These are phyloP conservation scores for Mrakia frigida DNA, from an alignment of 768 basidiomycete species.

Conservation along the genomic window DNA sequence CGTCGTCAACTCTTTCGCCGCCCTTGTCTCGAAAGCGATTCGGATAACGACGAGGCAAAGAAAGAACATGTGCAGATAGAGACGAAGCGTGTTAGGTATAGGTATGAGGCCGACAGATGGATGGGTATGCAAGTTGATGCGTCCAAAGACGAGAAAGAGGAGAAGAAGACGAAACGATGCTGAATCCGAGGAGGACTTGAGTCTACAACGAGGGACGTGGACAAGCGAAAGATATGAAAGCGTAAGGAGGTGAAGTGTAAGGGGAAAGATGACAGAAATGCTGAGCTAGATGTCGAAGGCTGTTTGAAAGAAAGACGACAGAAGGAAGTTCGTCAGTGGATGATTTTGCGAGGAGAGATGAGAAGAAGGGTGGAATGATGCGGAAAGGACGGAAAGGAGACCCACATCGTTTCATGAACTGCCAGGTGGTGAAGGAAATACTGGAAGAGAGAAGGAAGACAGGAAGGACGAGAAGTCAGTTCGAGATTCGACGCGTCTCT, in stretches of 20 bases:
- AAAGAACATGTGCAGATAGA: too few relatives aligned
- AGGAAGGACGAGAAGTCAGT: not conserved
- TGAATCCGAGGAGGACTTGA: too few relatives aligned
- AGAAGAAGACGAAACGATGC: too few relatives aligned
- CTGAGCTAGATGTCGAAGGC: constrained; percentile 20
- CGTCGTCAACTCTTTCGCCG: too few relatives aligned
- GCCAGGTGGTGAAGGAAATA: constrained; percentile 33
- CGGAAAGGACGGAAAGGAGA: too few relatives aligned
- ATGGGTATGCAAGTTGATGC: too few relatives aligned
- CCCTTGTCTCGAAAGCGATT: too few relatives aligned
- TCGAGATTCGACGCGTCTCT: not conserved
- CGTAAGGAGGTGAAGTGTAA: not conserved
- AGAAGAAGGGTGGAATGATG: constrained; percentile 63
- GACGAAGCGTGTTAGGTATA: too few relatives aligned
- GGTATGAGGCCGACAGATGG: too few relatives aligned
- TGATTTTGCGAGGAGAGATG: constrained; percentile 57
- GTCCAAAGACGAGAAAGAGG: too few relatives aligned
- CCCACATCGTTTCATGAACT: constrained; percentile 32
- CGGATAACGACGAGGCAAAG: too few relatives aligned
- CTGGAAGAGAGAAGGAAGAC: not conserved
- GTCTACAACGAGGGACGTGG: not conserved
- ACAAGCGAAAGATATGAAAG: not conserved
- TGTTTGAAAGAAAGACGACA: not conserved
- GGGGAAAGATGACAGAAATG: not conserved
- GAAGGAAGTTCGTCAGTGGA: not conserved